phyloP scores from a whole-genome alignment of 805 yeast species.

The Spathaspora passalidarum region DNA sequence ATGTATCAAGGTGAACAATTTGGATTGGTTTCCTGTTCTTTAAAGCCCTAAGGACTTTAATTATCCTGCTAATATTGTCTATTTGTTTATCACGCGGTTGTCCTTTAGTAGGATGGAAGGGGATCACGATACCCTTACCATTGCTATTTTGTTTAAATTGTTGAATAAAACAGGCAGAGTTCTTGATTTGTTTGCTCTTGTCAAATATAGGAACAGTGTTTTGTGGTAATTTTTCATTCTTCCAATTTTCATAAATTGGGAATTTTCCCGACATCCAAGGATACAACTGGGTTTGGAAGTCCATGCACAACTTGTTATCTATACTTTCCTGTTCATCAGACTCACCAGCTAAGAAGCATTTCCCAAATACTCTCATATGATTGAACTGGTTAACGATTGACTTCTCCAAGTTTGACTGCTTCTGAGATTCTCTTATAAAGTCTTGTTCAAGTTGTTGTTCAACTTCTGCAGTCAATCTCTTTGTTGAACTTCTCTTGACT shows the following conservation, averaged over 20 bases:
- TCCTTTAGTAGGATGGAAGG: constrained; percentile 17
- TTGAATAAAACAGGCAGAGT: constrained; percentile 13
- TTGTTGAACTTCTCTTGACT: background rate
- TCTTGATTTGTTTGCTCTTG: background rate
- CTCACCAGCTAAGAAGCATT: constrained; percentile 17
- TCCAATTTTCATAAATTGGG: constrained; percentile 21
- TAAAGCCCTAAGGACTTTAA: constrained; percentile 23
- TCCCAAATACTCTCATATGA: constrained; percentile 25
- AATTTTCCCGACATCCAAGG: constrained; percentile 30
- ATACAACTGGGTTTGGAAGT: constrained; percentile 15
- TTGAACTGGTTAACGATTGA: constrained; percentile 15
- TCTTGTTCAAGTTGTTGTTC: background rate
- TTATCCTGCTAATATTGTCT: constrained; percentile 16
- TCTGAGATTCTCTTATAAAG: background rate
- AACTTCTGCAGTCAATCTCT: background rate
- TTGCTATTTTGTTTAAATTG: constrained; percentile 12
- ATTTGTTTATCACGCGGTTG: constrained; percentile 14
- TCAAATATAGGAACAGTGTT: constrained; percentile 13
- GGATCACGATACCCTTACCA: constrained; percentile 33
- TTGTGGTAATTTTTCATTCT: constrained; percentile 6
- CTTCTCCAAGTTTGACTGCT: constrained; percentile 16
- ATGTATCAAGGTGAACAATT: constrained; percentile 15
- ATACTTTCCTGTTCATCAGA: constrained; percentile 3
- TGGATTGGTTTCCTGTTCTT: constrained; percentile 30
- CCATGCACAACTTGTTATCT: constrained; percentile 10